Base-by-base conservation (phyloP, 208 protist species). In the Trypanosomatidae sp. region DNA sequence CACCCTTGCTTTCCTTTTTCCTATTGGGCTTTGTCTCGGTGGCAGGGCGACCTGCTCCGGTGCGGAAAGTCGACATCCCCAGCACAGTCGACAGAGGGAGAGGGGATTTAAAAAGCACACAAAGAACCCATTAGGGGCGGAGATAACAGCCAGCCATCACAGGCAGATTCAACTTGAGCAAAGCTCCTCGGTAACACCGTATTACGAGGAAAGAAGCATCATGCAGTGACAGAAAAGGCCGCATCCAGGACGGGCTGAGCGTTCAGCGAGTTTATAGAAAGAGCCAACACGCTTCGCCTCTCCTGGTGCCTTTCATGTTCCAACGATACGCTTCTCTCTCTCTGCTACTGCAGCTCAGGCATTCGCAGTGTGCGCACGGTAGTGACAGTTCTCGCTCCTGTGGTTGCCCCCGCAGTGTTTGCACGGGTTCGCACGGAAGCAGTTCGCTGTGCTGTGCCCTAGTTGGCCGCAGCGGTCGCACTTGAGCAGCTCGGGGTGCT, bases 371-470 rank as follows among this genome's bases (percentile, higher is more conserved):
- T 25, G 44, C 52, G 25, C 76, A 13, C 67, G 75, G 15, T 85
- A 74, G 60, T 92, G 91, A 71, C 93, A 97, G 73, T 94, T 95
- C n/a, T 79, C 89, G 67, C 86, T 95, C 56, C 73, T 85, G 69
- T 97, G 94, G 10, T 75, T 67, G 12, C 94, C 94, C n/a, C 94
- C 94, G 69, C 94, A 97, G 71, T 93, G 82, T 60, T 84, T 94
- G 74, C 94, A 97, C 39, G 94, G 94, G 73, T 96, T 94, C 39
- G 79, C 83, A 62, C 87, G 82, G 74, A 92, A 96, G 79, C 94
- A 97, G 58, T 72, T 86, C 6, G 72, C 49, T 9, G 83, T 74
- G n/a, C 60, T 91, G 79, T 97, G 94, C 0, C 94, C 94, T 13
- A 96, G 53, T 73, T 95, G 91, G 3, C 91, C 91, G 69, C 94